Base-by-base conservation (phyloP, 805 yeast species). In the Cyberlindnera sargentensis region DNA sequence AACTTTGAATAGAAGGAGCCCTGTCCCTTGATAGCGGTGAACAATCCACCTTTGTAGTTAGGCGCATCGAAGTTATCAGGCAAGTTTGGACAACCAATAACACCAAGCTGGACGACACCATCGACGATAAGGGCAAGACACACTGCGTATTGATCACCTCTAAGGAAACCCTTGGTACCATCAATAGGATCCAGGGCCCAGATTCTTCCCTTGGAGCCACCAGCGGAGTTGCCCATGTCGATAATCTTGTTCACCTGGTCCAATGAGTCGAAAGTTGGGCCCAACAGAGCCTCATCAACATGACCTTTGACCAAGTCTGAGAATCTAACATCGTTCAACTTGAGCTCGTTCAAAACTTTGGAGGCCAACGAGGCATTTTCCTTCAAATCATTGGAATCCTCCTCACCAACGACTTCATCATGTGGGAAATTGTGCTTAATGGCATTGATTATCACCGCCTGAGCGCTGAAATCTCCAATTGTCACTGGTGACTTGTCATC, bases 141-240 rank as follows among this genome's bases (percentile, higher is more conserved):
- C 1, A 93, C 95, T 2, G 99, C 97, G 63, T 88, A 93, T 61
- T 93, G 99, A 51, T 90, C 97, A 38, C 96, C 95, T 58, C 99
- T 74, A 43, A 93, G 68, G 61, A 93, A 93, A 0, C 99, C 99
- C 62, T 82, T 93, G 23, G 99, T 93, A 6, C 99, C 99, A 60
- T 93, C 99, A 48, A 93, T 90, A 34, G 99, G 99, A 59, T 93
- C 99, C 57, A 93, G 68, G 1, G 97, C 95, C 99, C 99, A 93
- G 60, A 87, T 80, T 48, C 99, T 72, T 25, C 95, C 95, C 32
- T 63, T 68, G 30, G 66, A 52, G 4, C 97, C 95, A 43, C 97
- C 98, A 48, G 72, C 62, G 34, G 84, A 85, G 56, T 76, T 73
- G 39, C 99, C 99, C 47, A 72, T 65, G 59, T 89, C 96, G 45